A percentile compares a stretch with the other conserved stretches of the same genome.
Conservation (phyloP, 75 land plant species). For the Azolla pinnata region DNA sequence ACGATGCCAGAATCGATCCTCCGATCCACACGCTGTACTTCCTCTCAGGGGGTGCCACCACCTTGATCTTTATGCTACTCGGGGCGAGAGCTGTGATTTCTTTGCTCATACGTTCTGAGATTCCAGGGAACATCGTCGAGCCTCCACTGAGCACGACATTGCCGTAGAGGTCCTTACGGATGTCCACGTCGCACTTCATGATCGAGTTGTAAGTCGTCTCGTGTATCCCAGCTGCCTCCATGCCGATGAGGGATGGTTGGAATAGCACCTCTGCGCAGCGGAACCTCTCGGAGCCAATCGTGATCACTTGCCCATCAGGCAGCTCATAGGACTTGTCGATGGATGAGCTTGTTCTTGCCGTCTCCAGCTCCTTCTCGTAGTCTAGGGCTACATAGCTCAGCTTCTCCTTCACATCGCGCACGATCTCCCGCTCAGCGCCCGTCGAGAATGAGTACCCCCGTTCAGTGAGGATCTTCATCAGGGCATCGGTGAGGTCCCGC, state of each 20-base stretch:
- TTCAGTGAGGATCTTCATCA: slow-evolving; percentile 51
- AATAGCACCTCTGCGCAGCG: slow-evolving; percentile 49
- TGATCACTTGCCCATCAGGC: slow-evolving; percentile 45
- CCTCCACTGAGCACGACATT: slow-evolving; percentile 50
- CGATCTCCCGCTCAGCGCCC: slow-evolving; percentile 44
- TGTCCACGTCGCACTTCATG: slow-evolving; percentile 59
- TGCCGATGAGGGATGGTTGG: slow-evolving; percentile 46
- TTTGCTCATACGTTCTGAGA: slow-evolving; percentile 47
- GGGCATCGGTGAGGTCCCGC: slow-evolving; percentile 39
- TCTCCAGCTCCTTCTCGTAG: slow-evolving; percentile 48
- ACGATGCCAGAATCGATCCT: slow-evolving; percentile 58
- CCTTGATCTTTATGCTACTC: slow-evolving; percentile 42
- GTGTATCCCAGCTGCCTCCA: slow-evolving; percentile 47
- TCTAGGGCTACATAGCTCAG: slow-evolving; percentile 46
- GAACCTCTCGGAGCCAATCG: slow-evolving; percentile 49
- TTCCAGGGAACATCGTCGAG: slow-evolving; percentile 47
- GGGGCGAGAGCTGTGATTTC: slow-evolving; percentile 48
- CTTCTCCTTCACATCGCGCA: slow-evolving; percentile 47
- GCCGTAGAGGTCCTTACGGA: slow-evolving; percentile 47
- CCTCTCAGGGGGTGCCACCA: slow-evolving; percentile 48
- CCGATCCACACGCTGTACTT: slow-evolving; percentile 73
- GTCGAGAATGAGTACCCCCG: slow-evolving; percentile 49
- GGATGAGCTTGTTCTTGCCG: slow-evolving; percentile 26
- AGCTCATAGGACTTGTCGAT: slow-evolving; percentile 47
- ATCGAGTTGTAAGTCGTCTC: slow-evolving; percentile 45